A percentile compares a stretch with the other conserved stretches of the same genome.
These are phyloP conservation scores for Guyanaporus albipodus DNA, from an alignment of 768 basidiomycete species.

Conservation along the genomic window DNA sequence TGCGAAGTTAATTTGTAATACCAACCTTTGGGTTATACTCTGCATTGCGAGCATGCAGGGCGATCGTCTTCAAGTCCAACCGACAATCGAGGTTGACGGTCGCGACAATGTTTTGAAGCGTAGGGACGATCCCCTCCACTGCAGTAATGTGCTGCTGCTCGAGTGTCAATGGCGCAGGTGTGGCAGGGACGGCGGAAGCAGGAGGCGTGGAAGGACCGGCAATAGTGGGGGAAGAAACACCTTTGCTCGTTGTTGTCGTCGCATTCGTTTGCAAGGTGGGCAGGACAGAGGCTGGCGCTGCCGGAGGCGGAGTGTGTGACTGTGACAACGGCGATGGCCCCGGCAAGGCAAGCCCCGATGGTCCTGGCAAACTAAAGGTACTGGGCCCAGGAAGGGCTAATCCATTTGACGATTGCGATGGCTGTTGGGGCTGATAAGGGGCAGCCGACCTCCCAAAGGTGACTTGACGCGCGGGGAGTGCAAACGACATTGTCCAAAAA, in stretches of 20 bases:
- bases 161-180: constrained; percentile 71
- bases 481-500: constrained; percentile 46
- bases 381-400: constrained; percentile 52
- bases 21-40: constrained; percentile 99
- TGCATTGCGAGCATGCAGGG: constrained; percentile 94
- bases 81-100: constrained; percentile 98
- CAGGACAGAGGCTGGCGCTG: constrained; percentile 6
- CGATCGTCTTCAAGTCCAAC: constrained; percentile 97
- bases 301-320: constrained; percentile 32
- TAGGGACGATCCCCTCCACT: constrained; percentile 98
- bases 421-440: constrained; percentile 40
- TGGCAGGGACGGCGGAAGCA: constrained; percentile 51
- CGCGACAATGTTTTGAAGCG: constrained; percentile 98
- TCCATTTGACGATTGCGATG: constrained; percentile 43
- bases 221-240: constrained; percentile 37
- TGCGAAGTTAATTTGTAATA: constrained; percentile 37
- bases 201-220: constrained; percentile 61
- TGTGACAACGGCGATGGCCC: constrained; percentile 55
- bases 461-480: constrained; percentile 73
- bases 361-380: constrained; percentile 41
- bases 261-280: constrained; percentile 27
- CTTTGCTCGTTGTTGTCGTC: constrained; percentile 29
- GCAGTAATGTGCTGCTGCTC: constrained; percentile 95
- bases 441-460: constrained; percentile 67
- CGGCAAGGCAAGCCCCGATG: constrained; percentile 48